Evolutionary conservation across 2,329 filamentous ascomycete species (phyloP), one percentile per base, ranked within the genome.

Genomic region (Diaporthe vexans): DNA sequence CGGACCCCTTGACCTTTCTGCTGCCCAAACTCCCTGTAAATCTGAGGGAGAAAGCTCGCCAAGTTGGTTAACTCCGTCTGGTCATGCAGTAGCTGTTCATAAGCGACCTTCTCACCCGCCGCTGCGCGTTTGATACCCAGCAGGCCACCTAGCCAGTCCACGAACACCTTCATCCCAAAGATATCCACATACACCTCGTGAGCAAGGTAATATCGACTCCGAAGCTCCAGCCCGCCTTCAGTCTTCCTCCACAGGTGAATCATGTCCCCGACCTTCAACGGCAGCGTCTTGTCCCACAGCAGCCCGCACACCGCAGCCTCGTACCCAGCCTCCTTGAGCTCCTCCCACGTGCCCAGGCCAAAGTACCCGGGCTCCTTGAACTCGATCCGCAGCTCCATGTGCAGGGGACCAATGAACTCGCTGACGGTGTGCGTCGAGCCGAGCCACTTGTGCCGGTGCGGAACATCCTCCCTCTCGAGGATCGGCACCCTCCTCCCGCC

Each of bases 41-140:
- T 37, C 11, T 33, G 46, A 5, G 73, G 73, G 9, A 77, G 33
- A n/a, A 77, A 75, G 15, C 61, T 72, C n/a, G 72, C 74, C 40
- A 77, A 56, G 35, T 75, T 77, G 11, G 73, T 76, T n/a, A 74
- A 76, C 70, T 75, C 75, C 10, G 65, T 75, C 51, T 77, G 73
- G 26, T 75, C 77, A 59, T 77, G 75, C 10, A 77, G 29, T 35
- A 76, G 73, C 6, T 76, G 71, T 56, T 77, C 73, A 46, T 75
- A 74, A 6, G 72, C 74, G 2, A 73, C 68, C 11, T 73, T 54
- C 26, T 75, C 73, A 10, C 71, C 75, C n/a, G 73, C 74, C 17
- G 67, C 29, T 15, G 37, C 48, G n/a, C 37, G 46, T 57, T 77
- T 77, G 59, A 76, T 54, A 11, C 73, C 73, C 52, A 74, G 24